These are phyloP conservation scores for Triglochin maritima DNA, from an alignment of 106 monocot species.

Conservation along the genomic window DNA sequence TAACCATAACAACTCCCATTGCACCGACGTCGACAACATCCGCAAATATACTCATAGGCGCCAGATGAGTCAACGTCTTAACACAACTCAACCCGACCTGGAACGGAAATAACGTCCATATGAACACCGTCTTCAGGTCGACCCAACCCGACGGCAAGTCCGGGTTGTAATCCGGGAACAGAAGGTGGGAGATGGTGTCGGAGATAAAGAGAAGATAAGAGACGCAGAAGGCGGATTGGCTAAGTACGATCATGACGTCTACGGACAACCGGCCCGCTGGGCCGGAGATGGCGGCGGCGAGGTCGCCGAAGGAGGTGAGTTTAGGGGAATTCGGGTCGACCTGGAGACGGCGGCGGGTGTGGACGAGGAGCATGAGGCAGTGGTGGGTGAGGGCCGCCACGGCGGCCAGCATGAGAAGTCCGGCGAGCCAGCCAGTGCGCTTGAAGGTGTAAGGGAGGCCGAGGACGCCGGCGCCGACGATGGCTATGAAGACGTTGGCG, in stretches of 20 bases:
- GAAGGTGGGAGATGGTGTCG: conserved; percentile 15
- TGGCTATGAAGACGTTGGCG: conserved; percentile 95
- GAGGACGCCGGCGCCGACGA: conserved; percentile 92
- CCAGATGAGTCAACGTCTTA: conserved; percentile 29
- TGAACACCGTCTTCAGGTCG: conserved; percentile 13
- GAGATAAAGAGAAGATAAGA: conserved; percentile 28
- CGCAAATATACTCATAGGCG: conserved; percentile 40
- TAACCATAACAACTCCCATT: conserved; percentile 33
- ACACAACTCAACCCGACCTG: conserved; percentile 35
- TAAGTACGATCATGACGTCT: conserved; percentile 36
- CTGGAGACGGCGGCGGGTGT: conserved; percentile 49
- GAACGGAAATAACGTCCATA: conserved; percentile 27
- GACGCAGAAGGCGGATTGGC: conserved; percentile 35
- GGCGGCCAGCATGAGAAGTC: conserved; percentile 32
- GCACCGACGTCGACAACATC: conserved; percentile 40
- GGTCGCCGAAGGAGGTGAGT: conserved; percentile 32
- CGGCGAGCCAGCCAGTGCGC: conserved; percentile 75
- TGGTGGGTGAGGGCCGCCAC: conserved; percentile 63
- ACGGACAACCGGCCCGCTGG: conserved; percentile 13
- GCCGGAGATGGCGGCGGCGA: conserved; percentile 27
- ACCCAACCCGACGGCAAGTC: too few relatives aligned
- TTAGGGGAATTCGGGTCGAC: not conserved
- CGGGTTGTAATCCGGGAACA: too few relatives aligned
- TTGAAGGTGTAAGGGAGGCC: conserved; percentile 91
- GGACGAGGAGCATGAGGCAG: conserved; percentile 86